phyloP scores from a whole-genome alignment of 257 asterid species.

The Salvia hispanica region DNA sequence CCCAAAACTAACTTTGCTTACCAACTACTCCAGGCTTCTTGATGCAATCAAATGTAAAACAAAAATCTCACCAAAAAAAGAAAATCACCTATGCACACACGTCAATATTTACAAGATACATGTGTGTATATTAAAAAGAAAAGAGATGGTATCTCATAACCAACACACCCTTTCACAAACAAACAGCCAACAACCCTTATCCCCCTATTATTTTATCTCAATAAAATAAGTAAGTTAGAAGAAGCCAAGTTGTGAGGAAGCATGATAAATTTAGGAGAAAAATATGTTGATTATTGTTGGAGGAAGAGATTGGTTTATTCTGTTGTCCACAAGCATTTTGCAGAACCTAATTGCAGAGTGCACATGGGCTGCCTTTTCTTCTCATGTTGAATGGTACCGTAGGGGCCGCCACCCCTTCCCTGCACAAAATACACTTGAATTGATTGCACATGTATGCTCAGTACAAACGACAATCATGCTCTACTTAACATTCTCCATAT shows the following conservation, averaged over 20 bases:
- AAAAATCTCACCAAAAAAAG: not conserved
- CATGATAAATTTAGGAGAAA: not conserved
- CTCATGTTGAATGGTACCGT: constrained; percentile 13
- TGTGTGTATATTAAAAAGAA: not conserved
- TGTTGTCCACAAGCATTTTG: constrained; percentile 22
- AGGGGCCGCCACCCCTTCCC: constrained; percentile 22
- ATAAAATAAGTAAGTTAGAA: not conserved
- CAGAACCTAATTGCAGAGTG: not conserved
- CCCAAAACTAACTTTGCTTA: constrained; percentile 24
- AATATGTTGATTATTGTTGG: constrained; percentile 27
- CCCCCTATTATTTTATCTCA: not conserved
- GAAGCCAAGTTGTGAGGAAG: constrained; percentile 5
- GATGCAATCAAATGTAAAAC: not conserved
- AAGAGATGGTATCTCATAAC: not conserved
- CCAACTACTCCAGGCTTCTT: constrained; percentile 24
- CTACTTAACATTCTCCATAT: not conserved
- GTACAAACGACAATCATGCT: not conserved
- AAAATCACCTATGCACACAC: not conserved
- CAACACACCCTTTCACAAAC: not conserved
- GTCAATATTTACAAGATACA: not conserved
- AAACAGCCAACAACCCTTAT: constrained; percentile 15
- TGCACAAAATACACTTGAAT: constrained; percentile 13
- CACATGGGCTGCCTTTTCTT: constrained; percentile 34
- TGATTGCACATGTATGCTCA: constrained; percentile 13
- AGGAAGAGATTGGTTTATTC: not conserved